These are phyloP conservation scores for Leishmania martiniquensis DNA, from an alignment of 208 protist species.

Conservation along the genomic window DNA sequence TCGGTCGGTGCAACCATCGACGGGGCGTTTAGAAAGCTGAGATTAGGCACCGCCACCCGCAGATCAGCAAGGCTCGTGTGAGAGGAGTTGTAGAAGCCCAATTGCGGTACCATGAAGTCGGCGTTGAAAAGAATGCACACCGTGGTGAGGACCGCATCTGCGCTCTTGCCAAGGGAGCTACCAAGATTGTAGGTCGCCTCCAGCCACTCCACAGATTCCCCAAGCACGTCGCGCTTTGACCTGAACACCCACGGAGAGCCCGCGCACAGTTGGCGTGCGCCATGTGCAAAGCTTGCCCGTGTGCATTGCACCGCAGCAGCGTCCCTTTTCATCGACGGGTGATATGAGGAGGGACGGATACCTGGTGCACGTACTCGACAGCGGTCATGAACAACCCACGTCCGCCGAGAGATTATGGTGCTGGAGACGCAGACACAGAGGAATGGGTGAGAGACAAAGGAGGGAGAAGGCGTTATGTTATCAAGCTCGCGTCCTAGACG, in stretches of 20 bases:
- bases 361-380: not conserved
- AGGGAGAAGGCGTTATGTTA: not conserved
- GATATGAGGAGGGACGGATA: not conserved
- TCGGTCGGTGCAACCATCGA: not conserved
- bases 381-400: not conserved
- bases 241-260: constrained; percentile 19
- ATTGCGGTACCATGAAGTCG: constrained; percentile 33
- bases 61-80: constrained; percentile 25
- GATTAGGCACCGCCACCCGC: constrained; percentile 20
- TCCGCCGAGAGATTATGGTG: not conserved
- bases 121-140: constrained; percentile 27
- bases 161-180: not conserved
- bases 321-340: constrained; percentile 7
- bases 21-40: constrained; percentile 15
- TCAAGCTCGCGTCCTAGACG: not conserved
- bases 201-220: constrained; percentile 7
- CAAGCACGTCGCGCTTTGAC: not conserved
- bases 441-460: constrained; percentile 20
- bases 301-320: constrained; percentile 1
- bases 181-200: constrained; percentile 19
- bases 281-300: constrained; percentile 11
- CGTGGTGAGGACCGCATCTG: not conserved
- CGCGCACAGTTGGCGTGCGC: not conserved
- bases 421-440: not conserved
- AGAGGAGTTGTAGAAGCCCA: constrained; percentile 43